Evolutionary conservation across 2,329 filamentous ascomycete genomes (phyloP).

Genomic region (Apiospora koreana): DNA sequence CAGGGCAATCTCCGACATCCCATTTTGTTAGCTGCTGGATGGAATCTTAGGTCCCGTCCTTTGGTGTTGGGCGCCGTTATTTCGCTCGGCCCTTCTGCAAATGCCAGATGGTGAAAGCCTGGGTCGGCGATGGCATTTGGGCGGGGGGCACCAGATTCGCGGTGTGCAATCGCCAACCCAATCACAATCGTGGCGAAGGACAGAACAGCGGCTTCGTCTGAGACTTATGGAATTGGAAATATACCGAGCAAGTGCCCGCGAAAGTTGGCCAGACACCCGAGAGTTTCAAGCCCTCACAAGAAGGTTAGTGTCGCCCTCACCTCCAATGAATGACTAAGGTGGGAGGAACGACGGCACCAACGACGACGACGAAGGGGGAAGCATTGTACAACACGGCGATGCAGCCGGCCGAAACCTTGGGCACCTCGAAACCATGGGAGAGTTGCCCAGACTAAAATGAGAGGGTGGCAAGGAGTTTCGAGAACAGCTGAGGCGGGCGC

Average conservation of each 20-base stretch:
- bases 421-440: background rate
- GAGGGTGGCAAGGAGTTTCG: background rate
- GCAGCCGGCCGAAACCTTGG: background rate
- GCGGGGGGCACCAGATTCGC: background rate
- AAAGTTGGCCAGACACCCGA: conserved; percentile 1
- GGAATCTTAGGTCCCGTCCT: background rate
- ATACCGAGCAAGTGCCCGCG: background rate
- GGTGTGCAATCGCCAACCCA: background rate
- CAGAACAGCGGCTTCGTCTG: background rate
- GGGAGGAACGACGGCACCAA: background rate
- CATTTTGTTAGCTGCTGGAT: conserved; percentile 5
- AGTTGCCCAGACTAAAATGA: background rate
- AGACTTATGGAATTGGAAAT: background rate
- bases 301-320: background rate
- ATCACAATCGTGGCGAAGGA: background rate
- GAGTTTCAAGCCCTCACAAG: background rate
- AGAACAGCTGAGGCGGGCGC: background rate
- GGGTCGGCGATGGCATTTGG: background rate
- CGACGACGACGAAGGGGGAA: background rate
- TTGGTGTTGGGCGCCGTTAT: conserved; percentile 2
- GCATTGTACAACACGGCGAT: background rate
- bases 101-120: background rate
- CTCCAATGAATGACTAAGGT: background rate
- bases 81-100: background rate
- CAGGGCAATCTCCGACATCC: conserved; percentile 4